Conservation (phyloP, 352 stramenopile genomes). For the Pythium dissotocum region DNA sequence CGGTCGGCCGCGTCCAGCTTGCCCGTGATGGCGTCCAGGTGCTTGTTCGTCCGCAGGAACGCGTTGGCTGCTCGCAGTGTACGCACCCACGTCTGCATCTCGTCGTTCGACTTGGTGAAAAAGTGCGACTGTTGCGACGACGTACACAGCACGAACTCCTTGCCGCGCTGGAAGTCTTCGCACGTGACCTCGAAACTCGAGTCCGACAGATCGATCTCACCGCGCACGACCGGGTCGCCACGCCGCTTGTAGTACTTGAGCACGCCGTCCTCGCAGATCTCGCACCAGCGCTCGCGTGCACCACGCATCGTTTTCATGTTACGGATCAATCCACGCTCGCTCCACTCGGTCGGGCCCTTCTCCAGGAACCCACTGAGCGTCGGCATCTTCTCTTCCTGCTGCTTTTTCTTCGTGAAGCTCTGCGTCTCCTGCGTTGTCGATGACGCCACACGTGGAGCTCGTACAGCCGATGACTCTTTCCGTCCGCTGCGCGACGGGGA, state of each 20-base stretch:
- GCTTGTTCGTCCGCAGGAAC: constrained; percentile 55
- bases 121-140: constrained; percentile 87
- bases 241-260: constrained; percentile 89
- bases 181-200: constrained; percentile 82
- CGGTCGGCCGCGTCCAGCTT: constrained; percentile 36
- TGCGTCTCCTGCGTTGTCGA: neutral
- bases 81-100: constrained; percentile 81
- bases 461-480: constrained; percentile 14
- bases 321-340: constrained; percentile 67
- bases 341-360: constrained; percentile 88
- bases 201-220: constrained; percentile 80
- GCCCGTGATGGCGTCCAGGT: constrained; percentile 32
- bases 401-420: constrained; percentile 25
- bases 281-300: constrained; percentile 82
- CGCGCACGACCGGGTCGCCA: constrained; percentile 76
- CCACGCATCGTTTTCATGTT: constrained; percentile 89
- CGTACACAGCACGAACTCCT: constrained; percentile 81
- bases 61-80: constrained; percentile 67
- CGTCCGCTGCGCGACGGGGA: constrained; percentile 17
- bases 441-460: neutral
- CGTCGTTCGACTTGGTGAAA: constrained; percentile 70
- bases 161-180: constrained; percentile 69
- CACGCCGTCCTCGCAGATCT: constrained; percentile 66
- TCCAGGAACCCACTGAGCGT: constrained; percentile 78
- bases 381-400: constrained; percentile 56